Conservation (phyloP, 129 eudicot species). For the Saussurea involucrata region DNA sequence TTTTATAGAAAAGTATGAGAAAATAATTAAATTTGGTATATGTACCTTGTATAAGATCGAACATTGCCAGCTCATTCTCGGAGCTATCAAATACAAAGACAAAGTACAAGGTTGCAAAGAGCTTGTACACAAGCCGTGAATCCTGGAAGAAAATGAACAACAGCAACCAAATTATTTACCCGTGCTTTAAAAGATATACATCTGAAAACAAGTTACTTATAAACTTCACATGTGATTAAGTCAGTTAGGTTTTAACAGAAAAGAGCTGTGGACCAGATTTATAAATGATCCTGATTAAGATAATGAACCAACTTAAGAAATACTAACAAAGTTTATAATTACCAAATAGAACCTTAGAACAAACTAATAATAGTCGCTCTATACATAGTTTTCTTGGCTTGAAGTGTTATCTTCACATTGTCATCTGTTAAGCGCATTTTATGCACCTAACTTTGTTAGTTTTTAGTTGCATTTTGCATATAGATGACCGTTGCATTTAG, state of each 20-base stretch:
- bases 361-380: not conserved
- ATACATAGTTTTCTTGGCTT: not conserved
- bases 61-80: slow-evolving; percentile 86
- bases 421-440: no score
- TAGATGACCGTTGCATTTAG: no score
- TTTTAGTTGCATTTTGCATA: no score
- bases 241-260: not conserved
- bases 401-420: not conserved
- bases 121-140: slow-evolving; percentile 64
- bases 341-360: not conserved
- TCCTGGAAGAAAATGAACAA: slow-evolving; percentile 40
- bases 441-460: no score
- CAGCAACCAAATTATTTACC: not conserved
- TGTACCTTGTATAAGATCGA: slow-evolving; percentile 80
- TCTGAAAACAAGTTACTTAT: not conserved
- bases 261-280: not conserved
- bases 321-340: not conserved
- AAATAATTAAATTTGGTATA: not conserved
- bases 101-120: slow-evolving; percentile 66
- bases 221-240: not conserved
- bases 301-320: not conserved
- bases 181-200: not conserved
- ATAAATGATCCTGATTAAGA: not conserved
- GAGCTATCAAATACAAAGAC: slow-evolving; percentile 67
- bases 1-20: not conserved